Percentiles rank a stretch among this genome's conserved stretches.
Evolutionary conservation across 78 protist genomes (phyloP).

Genomic region (Polysphondylium violaceum): DNA sequence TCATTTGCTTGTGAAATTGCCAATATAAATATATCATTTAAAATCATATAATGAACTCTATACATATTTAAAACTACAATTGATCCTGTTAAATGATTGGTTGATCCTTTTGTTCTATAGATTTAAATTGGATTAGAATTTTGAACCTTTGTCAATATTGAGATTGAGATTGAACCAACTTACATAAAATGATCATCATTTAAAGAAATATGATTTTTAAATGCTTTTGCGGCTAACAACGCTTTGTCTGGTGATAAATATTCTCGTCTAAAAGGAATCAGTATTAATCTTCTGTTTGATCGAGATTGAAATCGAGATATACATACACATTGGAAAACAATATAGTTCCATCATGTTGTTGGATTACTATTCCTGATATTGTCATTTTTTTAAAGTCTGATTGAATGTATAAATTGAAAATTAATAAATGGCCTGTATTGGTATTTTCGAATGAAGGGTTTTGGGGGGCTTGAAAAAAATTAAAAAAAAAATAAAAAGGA

Average conservation of each 20-base stretch:
- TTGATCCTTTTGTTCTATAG: conserved; percentile 23
- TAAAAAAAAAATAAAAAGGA: conserved; percentile 3
- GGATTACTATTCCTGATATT: conserved; percentile 56
- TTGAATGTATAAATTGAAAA: too few relatives aligned
- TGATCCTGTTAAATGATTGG: conserved; percentile 58
- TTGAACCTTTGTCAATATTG: neutral
- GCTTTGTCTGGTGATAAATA: conserved; percentile 57
- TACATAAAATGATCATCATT: conserved; percentile 52
- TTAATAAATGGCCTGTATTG: too few relatives aligned
- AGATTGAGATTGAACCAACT: neutral
- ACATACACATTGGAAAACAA: conserved; percentile 57
- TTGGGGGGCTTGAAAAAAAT: too few relatives aligned
- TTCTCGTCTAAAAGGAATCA: conserved; percentile 37
- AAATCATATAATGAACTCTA: conserved; percentile 69
- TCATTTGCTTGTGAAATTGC: conserved; percentile 77
- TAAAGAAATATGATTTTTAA: conserved; percentile 50
- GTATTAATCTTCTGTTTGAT: neutral
- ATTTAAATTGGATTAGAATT: neutral
- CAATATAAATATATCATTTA: conserved; percentile 50
- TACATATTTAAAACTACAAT: conserved; percentile 71
- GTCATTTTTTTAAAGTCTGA: conserved; percentile 18
- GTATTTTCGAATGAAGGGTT: too few relatives aligned
- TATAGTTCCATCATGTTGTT: conserved; percentile 66
- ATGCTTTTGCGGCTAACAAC: conserved; percentile 53
- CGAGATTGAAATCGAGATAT: too few relatives aligned